phyloP scores from a whole-genome alignment of 768 basidiomycete genomes.

The Cyathus striatus region DNA sequence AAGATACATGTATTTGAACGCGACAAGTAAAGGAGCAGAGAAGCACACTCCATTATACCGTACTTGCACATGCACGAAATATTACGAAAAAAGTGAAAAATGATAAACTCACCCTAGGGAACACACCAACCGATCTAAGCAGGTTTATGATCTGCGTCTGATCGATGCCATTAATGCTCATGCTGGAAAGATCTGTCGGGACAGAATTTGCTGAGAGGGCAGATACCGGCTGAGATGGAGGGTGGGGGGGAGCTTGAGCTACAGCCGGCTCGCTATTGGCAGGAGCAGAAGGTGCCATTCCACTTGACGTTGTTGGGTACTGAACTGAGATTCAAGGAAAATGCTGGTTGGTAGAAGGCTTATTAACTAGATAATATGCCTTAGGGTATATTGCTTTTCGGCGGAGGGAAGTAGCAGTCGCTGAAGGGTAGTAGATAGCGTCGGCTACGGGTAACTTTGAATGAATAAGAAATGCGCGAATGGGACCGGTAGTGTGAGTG shows the following conservation, averaged over 20 bases:
- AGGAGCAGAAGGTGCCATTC: conserved; percentile 32
- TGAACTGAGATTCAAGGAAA: not conserved
- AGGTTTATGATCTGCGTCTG: conserved; percentile 55
- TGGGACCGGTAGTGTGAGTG: not conserved
- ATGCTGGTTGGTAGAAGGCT: not conserved
- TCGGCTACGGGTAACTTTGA: not conserved
- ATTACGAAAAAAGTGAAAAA: conserved; percentile 5
- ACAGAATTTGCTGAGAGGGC: conserved; percentile 18
- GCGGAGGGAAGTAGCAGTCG: not conserved
- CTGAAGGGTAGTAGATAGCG: not conserved
- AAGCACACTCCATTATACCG: not conserved
- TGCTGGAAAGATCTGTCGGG: conserved; percentile 16
- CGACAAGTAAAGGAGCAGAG: conserved; percentile 1
- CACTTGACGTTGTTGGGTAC: not conserved
- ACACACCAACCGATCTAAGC: conserved; percentile 49
- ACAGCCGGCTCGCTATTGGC: conserved; percentile 32
- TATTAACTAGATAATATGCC: not conserved
- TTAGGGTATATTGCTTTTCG: not conserved
- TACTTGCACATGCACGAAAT: not conserved
- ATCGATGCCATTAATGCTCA: conserved; percentile 34
- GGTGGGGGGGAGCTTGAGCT: conserved; percentile 26
- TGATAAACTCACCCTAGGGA: conserved; percentile 53
- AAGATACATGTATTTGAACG: not conserved
- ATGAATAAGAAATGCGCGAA: not conserved
- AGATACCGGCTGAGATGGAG: conserved; percentile 19